Conservation (phyloP, 495 filamentous ascomycete genomes). For the Podospora pseudopauciseta region DNA sequence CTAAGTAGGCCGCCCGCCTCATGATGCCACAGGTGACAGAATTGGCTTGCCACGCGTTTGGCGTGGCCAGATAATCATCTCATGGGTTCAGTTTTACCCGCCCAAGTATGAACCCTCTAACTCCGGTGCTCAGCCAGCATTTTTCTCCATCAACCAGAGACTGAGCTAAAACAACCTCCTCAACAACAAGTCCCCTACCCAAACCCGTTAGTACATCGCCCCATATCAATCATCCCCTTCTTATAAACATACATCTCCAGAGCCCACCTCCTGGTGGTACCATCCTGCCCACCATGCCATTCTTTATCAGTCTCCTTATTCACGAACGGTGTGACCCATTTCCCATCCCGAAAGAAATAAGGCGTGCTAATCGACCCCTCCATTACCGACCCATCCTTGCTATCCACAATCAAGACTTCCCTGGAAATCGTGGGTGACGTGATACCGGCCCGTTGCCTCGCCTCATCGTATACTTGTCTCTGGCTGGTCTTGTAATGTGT, state of each 20-base stretch:
- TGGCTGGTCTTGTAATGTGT: slow-evolving; percentile 75
- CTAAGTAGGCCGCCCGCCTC: not conserved
- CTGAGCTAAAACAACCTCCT: slow-evolving; percentile 52
- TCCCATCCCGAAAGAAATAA: slow-evolving; percentile 66
- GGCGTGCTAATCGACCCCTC: slow-evolving; percentile 80
- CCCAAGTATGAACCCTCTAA: slow-evolving; percentile 65
- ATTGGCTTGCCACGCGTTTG: too few species aligned
- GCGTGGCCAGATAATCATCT: not conserved
- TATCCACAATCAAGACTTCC: slow-evolving; percentile 74
- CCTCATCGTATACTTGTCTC: slow-evolving; percentile 62
- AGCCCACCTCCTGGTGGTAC: slow-evolving; percentile 79
- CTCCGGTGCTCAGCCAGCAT: slow-evolving; percentile 82
- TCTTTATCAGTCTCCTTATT: slow-evolving; percentile 22
- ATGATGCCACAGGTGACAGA: not conserved
- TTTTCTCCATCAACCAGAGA: slow-evolving; percentile 67
- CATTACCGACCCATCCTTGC: slow-evolving; percentile 62
- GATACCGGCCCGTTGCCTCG: slow-evolving; percentile 57
- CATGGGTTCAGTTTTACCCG: slow-evolving; percentile 25
- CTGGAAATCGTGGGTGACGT: slow-evolving; percentile 44
- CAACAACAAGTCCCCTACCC: slow-evolving; percentile 52
- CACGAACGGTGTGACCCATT: slow-evolving; percentile 64
- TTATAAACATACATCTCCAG: slow-evolving; percentile 49
- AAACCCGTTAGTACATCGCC: slow-evolving; percentile 14
- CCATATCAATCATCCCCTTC: not conserved
- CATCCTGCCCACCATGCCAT: slow-evolving; percentile 73